Conservation (phyloP, 495 filamentous ascomycete genomes). For the Hypoxylon subgilvum region DNA sequence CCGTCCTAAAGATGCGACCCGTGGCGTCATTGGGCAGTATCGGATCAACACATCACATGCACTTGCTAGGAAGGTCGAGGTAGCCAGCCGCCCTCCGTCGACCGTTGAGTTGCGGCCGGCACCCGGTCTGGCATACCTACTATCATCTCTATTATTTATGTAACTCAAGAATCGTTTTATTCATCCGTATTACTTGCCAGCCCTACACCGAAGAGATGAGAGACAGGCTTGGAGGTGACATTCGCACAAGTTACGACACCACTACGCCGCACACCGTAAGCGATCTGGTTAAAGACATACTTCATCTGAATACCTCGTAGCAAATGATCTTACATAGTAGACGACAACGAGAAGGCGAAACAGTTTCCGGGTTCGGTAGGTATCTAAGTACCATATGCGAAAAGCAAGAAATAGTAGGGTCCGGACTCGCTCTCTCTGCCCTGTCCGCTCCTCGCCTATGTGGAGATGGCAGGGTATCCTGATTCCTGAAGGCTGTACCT, state of each 20-base stretch:
- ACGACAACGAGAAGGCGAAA: constrained; percentile 19
- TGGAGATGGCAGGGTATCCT: too few relatives aligned
- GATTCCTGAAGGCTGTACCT: not conserved
- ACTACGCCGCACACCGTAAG: constrained; percentile 12
- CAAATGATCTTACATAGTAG: constrained; percentile 2
- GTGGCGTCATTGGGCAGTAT: constrained; percentile 34
- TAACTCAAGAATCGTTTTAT: too few relatives aligned
- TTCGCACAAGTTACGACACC: too few relatives aligned
- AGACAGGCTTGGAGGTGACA: not conserved
- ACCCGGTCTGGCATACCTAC: too few relatives aligned
- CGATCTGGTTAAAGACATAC: constrained; percentile 38
- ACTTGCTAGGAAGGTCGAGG: constrained; percentile 33
- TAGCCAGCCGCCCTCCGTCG: not conserved
- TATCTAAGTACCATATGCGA: constrained; percentile 14
- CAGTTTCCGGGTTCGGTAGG: constrained; percentile 36
- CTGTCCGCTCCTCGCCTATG: constrained; percentile 1
- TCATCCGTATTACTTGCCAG: constrained; percentile 10
- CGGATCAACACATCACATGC: constrained; percentile 23
- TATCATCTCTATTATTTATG: too few relatives aligned
- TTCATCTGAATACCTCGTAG: too few relatives aligned
- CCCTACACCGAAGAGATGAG: not conserved
- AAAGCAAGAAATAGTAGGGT: constrained; percentile 3
- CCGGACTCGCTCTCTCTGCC: constrained; percentile 6
- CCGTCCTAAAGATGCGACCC: constrained; percentile 15
- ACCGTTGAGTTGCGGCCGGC: too few relatives aligned